Evolutionary conservation across 2,329 filamentous ascomycete species (phyloP), one percentile per base, ranked within the genome.

Genomic region (Xylariaceae sp.): DNA sequence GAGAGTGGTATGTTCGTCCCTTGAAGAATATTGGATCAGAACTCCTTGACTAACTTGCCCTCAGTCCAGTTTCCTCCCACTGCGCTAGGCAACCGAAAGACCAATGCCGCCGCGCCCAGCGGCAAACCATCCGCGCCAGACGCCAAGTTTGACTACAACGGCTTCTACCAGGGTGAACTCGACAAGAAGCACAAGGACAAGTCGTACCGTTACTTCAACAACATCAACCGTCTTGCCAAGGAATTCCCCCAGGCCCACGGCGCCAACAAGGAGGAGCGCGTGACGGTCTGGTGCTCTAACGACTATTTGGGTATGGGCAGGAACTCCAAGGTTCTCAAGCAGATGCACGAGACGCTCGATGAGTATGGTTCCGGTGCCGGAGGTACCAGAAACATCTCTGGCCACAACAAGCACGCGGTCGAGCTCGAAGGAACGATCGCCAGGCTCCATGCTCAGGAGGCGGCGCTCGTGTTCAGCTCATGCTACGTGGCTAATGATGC

Each of bases 151-250:
- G 78, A 97, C 66, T 98, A 98, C 60, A 83, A 95, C 58, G 79
- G 66, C 35, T 98, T 96, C 68, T 98, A 97, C 70, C 71, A 83
- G 51, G 72, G 72, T 47, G 91, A 98, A 66, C 70, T 98, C 54
- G 89, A 96, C 57, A 97, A 96, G 79, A 98, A 98, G 74, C 93
- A 95, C 78, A 90, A 95, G 76, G 93, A 98, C 77, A 97, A 96
- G 73, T 96, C 90, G 39, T 98, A 98, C 73, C 88, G 93, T 61
- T 97, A 97, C 74, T 98, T 98, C 76, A 98, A 98, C 78, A 98
- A 98, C 74, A 98, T 98, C 81, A 98, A 98, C 63, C 89, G 93
- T 28, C 77, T 98, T 47, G 93, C 93, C 52, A 88, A 93, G 70
- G 89, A 97, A 51, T 98, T 98, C 50, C 93, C 93, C 22, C 87